phyloP scores from a whole-genome alignment of 805 yeast genomes.

The Ogataea polymorpha region DNA sequence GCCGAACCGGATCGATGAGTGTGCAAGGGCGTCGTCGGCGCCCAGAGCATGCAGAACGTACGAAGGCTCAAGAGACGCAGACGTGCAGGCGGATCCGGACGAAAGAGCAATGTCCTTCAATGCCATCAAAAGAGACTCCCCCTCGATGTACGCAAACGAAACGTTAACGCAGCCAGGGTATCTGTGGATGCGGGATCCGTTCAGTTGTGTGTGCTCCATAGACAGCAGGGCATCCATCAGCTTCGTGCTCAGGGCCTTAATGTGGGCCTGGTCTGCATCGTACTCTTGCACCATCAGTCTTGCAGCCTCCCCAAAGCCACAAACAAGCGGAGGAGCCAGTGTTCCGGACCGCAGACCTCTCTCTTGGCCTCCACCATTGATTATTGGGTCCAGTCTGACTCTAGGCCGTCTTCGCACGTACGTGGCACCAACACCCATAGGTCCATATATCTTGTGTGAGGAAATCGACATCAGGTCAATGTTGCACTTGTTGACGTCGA shows the following conservation, averaged over 20 bases:
- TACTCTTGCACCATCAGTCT: constrained; percentile 72
- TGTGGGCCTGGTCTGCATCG: constrained; percentile 70
- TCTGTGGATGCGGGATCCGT: constrained; percentile 73
- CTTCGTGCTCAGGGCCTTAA: constrained; percentile 66
- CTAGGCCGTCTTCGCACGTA: constrained; percentile 97
- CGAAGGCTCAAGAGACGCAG: constrained; percentile 96
- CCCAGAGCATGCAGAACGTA: constrained; percentile 96
- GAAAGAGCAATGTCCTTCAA: constrained; percentile 93
- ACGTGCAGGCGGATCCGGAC: constrained; percentile 98
- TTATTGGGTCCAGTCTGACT: constrained; percentile 91
- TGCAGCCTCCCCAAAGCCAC: constrained; percentile 98
- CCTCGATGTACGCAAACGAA: constrained; percentile 96
- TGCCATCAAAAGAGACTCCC: constrained; percentile 97
- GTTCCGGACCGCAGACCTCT: constrained; percentile 97
- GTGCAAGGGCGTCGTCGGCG: constrained; percentile 97
- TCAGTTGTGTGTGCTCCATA: constrained; percentile 84
- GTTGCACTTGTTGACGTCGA: constrained; percentile 91
- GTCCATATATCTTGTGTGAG: constrained; percentile 96
- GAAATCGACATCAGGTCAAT: constrained; percentile 92
- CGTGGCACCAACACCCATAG: constrained; percentile 95
- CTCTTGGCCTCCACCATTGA: constrained; percentile 98
- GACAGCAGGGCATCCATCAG: constrained; percentile 69
- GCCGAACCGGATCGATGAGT: constrained; percentile 96
- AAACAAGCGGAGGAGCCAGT: constrained; percentile 91
- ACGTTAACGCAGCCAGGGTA: constrained; percentile 95